A percentile compares a stretch with the other conserved stretches of the same genome.
These are phyloP conservation scores for Populus trichocarpa DNA, from an alignment of 441 rosid genomes.

Conservation along the genomic window DNA sequence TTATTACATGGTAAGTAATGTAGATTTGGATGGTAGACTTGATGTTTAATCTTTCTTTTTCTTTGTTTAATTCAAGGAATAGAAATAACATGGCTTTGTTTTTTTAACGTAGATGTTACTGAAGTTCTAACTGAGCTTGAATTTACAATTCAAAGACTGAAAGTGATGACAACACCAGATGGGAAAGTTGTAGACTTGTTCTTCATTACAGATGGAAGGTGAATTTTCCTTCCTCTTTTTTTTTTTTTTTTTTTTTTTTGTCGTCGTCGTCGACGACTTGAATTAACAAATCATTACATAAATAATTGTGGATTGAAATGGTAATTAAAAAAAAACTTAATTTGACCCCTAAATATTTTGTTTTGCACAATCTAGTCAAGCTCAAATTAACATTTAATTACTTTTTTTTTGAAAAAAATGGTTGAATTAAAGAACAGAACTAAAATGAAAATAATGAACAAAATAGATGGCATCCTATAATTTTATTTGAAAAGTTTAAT, in stretches of 20 bases:
- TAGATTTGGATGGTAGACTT: neutral
- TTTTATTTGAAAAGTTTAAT: too few relatives aligned
- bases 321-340: too few relatives aligned
- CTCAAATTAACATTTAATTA: too few relatives aligned
- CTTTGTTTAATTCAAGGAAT: slow-evolving; percentile 38
- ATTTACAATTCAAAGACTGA: slow-evolving; percentile 76
- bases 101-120: slow-evolving; percentile 62
- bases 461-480: too few relatives aligned
- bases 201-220: slow-evolving; percentile 77
- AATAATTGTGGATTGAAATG: too few relatives aligned
- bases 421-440: rapidly evolving
- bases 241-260: neutral
- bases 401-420: too few relatives aligned
- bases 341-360: too few relatives aligned
- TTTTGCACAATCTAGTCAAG: too few relatives aligned
- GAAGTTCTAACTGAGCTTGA: slow-evolving; percentile 79
- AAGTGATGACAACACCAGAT: slow-evolving; percentile 87
- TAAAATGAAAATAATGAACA: rapidly evolving
- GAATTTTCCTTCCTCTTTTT: slow-evolving; percentile 17
- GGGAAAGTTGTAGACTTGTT: slow-evolving; percentile 78
- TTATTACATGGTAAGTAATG: slow-evolving; percentile 62
- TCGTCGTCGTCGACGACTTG: too few relatives aligned
- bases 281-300: neutral
- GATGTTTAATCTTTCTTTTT: neutral
- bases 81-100: slow-evolving; percentile 47